These are phyloP conservation scores for Candida oleophila DNA, from an alignment of 805 yeast genomes.

Conservation along the genomic window DNA sequence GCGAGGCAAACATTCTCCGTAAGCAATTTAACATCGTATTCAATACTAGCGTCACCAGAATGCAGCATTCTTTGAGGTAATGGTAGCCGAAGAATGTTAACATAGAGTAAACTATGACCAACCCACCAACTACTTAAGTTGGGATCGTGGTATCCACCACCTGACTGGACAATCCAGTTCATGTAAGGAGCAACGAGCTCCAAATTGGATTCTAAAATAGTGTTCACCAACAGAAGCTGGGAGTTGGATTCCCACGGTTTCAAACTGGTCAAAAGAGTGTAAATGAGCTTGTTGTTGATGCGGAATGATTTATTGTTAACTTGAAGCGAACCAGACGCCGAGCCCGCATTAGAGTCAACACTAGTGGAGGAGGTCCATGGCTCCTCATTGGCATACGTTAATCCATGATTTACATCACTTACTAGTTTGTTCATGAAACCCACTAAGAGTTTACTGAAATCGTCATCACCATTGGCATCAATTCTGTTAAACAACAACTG, in stretches of 20 bases:
- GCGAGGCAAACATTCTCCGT: slow-evolving; percentile 64
- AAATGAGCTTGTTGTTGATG: slow-evolving; percentile 66
- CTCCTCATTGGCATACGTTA: slow-evolving; percentile 46
- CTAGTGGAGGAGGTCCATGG: slow-evolving; percentile 41
- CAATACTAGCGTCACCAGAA: slow-evolving; percentile 30
- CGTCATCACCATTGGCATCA: slow-evolving; percentile 22
- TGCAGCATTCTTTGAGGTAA: slow-evolving; percentile 17
- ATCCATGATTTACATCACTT: slow-evolving; percentile 50
- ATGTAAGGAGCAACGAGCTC: slow-evolving; percentile 76
- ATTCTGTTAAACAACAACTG: slow-evolving; percentile 43
- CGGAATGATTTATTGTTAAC: slow-evolving; percentile 54
- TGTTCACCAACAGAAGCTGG: slow-evolving; percentile 56
- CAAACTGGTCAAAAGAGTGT: slow-evolving; percentile 58
- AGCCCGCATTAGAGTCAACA: slow-evolving; percentile 12
- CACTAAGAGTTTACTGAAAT: slow-evolving; percentile 40
- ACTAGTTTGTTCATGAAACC: slow-evolving; percentile 49
- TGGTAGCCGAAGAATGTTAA: slow-evolving; percentile 57
- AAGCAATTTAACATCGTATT: slow-evolving; percentile 24
- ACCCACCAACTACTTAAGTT: slow-evolving; percentile 79
- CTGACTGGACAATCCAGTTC: slow-evolving; percentile 48
- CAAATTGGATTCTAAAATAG: slow-evolving; percentile 52
- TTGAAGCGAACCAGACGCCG: slow-evolving; percentile 21
- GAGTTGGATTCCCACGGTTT: slow-evolving; percentile 79
- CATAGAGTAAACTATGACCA: slow-evolving; percentile 63
- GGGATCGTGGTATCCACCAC: slow-evolving; percentile 77